Evolutionary conservation across 225 moss, liverwort and hornwort species (phyloP).

Genomic region (Bryum argenteum): DNA sequence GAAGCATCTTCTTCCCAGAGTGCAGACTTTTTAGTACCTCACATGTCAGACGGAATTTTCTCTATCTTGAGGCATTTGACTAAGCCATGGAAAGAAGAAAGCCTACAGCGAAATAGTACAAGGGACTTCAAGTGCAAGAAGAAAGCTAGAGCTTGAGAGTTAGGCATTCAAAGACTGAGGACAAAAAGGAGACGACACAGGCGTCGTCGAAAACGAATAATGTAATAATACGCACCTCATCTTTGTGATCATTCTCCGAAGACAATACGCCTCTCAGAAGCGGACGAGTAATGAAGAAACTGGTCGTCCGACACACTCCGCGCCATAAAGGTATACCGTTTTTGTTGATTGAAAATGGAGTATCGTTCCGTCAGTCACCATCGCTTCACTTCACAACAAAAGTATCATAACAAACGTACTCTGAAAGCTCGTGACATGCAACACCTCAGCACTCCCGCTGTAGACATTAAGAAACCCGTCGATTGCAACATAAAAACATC

Average conservation of each 20-base stretch:
- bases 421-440: neutral
- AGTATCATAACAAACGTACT: neutral
- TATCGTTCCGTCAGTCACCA: constrained; percentile 12
- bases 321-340: constrained; percentile 12
- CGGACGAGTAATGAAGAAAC: neutral
- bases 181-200: neutral
- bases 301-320: constrained; percentile 16
- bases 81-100: too few species aligned
- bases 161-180: neutral
- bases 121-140: too few species aligned
- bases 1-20: neutral
- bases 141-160: neutral
- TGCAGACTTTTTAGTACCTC: neutral
- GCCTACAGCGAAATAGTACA: neutral
- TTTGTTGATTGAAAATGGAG: constrained; percentile 13
- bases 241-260: constrained; percentile 15
- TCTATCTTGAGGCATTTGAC: too few species aligned
- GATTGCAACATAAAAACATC: neutral
- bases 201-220: neutral
- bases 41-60: neutral
- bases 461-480: neutral
- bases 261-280: neutral
- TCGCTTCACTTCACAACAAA: neutral
- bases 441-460: constrained; percentile 6
- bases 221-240: constrained; percentile 12